These are phyloP conservation scores for Carex kokanica DNA, from an alignment of 176 grass and related monocot genomes.

Conservation along the genomic window DNA sequence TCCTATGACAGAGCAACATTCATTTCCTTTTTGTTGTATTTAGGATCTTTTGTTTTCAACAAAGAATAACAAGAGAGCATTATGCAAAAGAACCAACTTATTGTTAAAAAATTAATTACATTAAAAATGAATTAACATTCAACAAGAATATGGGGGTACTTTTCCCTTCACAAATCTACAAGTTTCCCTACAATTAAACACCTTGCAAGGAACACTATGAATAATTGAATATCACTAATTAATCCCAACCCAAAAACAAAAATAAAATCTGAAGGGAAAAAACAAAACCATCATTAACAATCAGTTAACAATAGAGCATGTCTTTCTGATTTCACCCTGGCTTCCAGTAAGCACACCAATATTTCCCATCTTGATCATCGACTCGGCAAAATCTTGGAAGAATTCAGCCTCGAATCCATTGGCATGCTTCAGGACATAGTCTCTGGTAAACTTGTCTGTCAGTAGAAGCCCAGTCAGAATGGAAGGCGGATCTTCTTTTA, in stretches of 20 bases:
- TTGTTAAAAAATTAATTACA: too few species aligned
- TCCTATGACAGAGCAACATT: too few species aligned
- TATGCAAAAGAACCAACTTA: too few species aligned
- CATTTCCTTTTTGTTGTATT: too few species aligned
- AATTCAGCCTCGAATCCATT: slow-evolving; percentile 11
- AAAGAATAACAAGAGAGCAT: too few species aligned
- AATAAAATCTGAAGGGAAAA: background rate
- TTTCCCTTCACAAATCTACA: background rate
- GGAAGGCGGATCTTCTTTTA: slow-evolving; percentile 61
- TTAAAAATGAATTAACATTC: too few species aligned
- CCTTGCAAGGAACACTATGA: background rate
- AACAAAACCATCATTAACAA: background rate
- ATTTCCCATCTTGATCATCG: slow-evolving; percentile 68
- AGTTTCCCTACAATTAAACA: background rate
- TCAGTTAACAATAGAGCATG: slow-evolving; percentile 40
- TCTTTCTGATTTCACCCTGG: slow-evolving; percentile 62
- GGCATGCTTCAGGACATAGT: slow-evolving; percentile 57
- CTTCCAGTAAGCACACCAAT: slow-evolving; percentile 43
- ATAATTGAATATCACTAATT: background rate
- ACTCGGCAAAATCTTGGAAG: slow-evolving; percentile 31
- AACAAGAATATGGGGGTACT: background rate
- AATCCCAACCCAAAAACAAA: background rate
- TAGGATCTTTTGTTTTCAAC: too few species aligned
- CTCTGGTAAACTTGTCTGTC: slow-evolving; percentile 37
- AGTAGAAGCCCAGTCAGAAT: slow-evolving; percentile 69